phyloP scores from a whole-genome alignment of 331 rosid genomes.

The Stylosanthes scabra region DNA sequence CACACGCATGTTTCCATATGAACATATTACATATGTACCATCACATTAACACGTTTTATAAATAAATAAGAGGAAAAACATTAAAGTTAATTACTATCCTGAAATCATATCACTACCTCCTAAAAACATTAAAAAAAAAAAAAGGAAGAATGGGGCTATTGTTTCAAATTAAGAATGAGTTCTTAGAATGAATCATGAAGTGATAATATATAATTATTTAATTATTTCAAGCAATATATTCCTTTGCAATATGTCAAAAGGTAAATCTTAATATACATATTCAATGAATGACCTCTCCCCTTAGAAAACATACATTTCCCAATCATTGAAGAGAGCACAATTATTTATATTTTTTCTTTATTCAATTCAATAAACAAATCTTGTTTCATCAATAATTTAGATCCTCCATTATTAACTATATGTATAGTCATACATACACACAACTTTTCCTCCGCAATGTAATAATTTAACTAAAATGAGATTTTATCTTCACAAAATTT shows the following conservation, averaged over 20 bases:
- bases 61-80: no score
- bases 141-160: background rate
- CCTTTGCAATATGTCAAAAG: constrained; percentile 5
- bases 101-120: background rate
- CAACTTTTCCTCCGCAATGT: background rate
- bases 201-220: background rate
- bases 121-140: background rate
- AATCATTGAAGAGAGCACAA: constrained; percentile 1
- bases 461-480: background rate
- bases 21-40: no score
- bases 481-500: no score
- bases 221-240: background rate
- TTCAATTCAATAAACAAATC: background rate
- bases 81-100: background rate
- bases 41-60: no score
- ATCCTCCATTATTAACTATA: background rate
- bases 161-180: background rate
- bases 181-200: background rate
- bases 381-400: constrained; percentile 1
- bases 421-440: background rate
- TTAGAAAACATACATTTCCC: background rate
- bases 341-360: background rate
- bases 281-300: background rate
- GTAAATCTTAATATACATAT: background rate
- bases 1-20: no score